Evolutionary conservation across 768 basidiomycete species (phyloP).

Genomic region (Suillus weaverae): DNA sequence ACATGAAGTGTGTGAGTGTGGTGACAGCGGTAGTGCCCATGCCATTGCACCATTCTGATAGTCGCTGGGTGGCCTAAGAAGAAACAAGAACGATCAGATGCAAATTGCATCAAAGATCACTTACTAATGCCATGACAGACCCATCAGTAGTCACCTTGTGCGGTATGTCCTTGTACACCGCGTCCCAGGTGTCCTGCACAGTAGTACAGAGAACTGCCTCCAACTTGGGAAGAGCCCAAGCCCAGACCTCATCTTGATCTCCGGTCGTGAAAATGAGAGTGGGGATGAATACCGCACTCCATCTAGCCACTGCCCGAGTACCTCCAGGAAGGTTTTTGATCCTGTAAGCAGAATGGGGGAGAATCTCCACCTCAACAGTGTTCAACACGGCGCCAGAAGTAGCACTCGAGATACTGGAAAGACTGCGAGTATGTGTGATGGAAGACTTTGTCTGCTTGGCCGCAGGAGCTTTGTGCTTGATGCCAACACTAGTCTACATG

Average conservation of each 20-base stretch:
- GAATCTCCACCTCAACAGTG: background rate
- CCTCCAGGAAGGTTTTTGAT: background rate
- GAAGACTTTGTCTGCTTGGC: background rate
- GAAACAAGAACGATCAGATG: background rate
- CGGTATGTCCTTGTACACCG: constrained; percentile 6
- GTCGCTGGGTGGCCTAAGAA: constrained; percentile 3
- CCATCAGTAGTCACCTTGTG: constrained; percentile 7
- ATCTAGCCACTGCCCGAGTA: background rate
- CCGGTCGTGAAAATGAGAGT: background rate
- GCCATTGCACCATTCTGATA: constrained; percentile 12
- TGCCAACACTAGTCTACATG: background rate
- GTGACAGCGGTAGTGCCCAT: constrained; percentile 9
- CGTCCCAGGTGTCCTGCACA: background rate
- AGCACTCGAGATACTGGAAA: background rate
- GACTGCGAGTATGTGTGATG: background rate
- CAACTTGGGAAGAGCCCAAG: too few species aligned
- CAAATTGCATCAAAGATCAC: background rate
- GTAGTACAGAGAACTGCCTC: too few species aligned
- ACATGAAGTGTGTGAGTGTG: constrained; percentile 8
- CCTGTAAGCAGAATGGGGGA: background rate
- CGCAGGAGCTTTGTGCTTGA: background rate
- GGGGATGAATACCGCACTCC: background rate
- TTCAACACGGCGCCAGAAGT: background rate
- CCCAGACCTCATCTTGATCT: background rate
- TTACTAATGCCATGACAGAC: constrained; percentile 4